These are phyloP conservation scores for Epichloe brachyelytri DNA, from an alignment of 2,329 filamentous ascomycete species.

Conservation along the genomic window DNA sequence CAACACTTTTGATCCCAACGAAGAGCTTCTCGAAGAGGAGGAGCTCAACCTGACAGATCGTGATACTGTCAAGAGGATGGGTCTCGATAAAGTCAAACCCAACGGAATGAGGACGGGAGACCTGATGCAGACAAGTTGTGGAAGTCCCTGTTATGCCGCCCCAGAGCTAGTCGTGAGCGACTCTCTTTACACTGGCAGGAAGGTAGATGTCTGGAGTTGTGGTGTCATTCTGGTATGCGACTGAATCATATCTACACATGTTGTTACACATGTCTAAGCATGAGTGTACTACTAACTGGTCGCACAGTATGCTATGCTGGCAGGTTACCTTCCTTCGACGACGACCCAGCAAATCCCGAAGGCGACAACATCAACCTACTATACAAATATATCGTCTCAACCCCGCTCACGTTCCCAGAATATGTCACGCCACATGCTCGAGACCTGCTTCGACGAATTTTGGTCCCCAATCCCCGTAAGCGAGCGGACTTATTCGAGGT, in stretches of 20 bases:
- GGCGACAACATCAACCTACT: slow-evolving; percentile 98
- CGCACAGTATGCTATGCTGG: slow-evolving; percentile 94
- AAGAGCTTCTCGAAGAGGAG: slow-evolving; percentile 82
- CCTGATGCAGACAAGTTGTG: slow-evolving; percentile 97
- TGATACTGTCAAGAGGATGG: slow-evolving; percentile 74
- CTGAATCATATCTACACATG: neutral
- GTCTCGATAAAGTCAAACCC: slow-evolving; percentile 65
- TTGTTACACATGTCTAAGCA: no score
- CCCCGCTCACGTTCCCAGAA: slow-evolving; percentile 93
- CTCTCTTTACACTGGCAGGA: slow-evolving; percentile 89
- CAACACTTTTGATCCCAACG: slow-evolving; percentile 84
- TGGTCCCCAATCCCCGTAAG: slow-evolving; percentile 90
- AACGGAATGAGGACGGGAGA: slow-evolving; percentile 77
- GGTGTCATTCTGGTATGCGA: slow-evolving; percentile 85
- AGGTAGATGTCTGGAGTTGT: slow-evolving; percentile 98
- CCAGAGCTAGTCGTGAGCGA: slow-evolving; percentile 96
- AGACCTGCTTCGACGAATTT: slow-evolving; percentile 80
- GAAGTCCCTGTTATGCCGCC: slow-evolving; percentile 93
- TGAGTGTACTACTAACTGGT: neutral
- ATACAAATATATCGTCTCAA: slow-evolving; percentile 98
- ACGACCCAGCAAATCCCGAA: slow-evolving; percentile 95
- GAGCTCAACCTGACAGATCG: slow-evolving; percentile 78
- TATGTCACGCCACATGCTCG: slow-evolving; percentile 95
- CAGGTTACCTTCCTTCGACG: slow-evolving; percentile 93
- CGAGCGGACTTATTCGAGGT: slow-evolving; percentile 95